Percentiles rank a stretch among this genome's conserved stretches.
These are phyloP conservation scores for Oidiodendron maius DNA, from an alignment of 495 filamentous ascomycete genomes.

Conservation along the genomic window DNA sequence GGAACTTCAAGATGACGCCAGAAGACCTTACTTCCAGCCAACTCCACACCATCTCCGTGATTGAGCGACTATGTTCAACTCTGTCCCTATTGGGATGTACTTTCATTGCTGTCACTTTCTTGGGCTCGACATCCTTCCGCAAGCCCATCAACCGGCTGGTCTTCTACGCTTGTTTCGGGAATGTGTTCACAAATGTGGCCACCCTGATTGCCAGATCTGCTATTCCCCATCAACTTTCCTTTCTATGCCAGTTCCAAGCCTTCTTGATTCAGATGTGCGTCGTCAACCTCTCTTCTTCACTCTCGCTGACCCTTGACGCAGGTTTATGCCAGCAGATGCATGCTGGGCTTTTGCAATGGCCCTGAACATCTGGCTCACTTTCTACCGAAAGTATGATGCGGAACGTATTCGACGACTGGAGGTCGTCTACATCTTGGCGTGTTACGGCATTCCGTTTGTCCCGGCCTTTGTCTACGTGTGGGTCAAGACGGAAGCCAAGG, in stretches of 20 bases:
- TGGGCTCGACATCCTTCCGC: constrained; percentile 52
- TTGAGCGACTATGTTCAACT: constrained; percentile 62
- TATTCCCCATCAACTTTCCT: constrained; percentile 38
- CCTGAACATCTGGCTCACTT: constrained; percentile 80
- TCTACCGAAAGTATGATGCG: constrained; percentile 71
- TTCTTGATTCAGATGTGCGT: constrained; percentile 70
- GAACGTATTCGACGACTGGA: constrained; percentile 63
- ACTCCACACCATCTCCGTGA: constrained; percentile 22
- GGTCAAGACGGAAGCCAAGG: constrained; percentile 39
- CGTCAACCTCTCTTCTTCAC: not conserved
- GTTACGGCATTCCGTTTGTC: constrained; percentile 73
- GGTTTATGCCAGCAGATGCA: constrained; percentile 76
- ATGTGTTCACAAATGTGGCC: constrained; percentile 73
- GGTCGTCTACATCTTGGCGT: constrained; percentile 61
- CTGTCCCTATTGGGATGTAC: constrained; percentile 67
- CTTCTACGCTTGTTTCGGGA: constrained; percentile 82
- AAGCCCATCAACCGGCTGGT: constrained; percentile 88
- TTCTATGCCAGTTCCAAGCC: constrained; percentile 69
- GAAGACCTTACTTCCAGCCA: constrained; percentile 17
- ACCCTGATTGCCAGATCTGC: constrained; percentile 54
- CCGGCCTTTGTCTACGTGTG: constrained; percentile 66
- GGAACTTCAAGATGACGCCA: constrained; percentile 14
- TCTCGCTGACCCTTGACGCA: constrained; percentile 22
- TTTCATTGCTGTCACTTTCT: constrained; percentile 69
- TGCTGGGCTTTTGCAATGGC: constrained; percentile 83